phyloP scores from a whole-genome alignment of 2,329 filamentous ascomycete genomes.

The Cucurbitaria berberidis region DNA sequence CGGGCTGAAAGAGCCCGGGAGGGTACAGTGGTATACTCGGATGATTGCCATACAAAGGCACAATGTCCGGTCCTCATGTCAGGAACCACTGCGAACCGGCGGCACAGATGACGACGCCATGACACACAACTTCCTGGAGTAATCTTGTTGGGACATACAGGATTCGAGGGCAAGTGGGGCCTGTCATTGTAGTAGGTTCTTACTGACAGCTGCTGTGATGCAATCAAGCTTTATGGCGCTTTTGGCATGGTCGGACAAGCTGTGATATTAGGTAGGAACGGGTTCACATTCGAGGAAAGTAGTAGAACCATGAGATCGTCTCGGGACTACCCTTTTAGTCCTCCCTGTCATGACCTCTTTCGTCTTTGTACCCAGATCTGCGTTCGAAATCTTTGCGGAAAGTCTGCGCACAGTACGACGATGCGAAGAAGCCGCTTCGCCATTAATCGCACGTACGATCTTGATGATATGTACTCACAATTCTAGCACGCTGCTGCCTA shows the following conservation, averaged over 20 bases:
- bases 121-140: constrained; percentile 6
- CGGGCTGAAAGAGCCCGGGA: not conserved
- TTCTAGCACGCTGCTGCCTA: not conserved
- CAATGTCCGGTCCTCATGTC: constrained; percentile 6
- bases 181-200: constrained; percentile 4
- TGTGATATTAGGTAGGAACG: constrained; percentile 6
- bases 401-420: constrained; percentile 2
- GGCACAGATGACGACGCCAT: constrained; percentile 15
- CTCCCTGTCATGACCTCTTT: not conserved
- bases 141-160: not conserved
- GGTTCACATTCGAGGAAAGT: constrained; percentile 3
- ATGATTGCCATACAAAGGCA: constrained; percentile 8
- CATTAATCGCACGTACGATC: constrained; percentile 6
- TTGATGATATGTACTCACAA: constrained; percentile 1
- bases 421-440: constrained; percentile 2
- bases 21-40: constrained; percentile 6
- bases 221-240: constrained; percentile 46
- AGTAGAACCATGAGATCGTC: not conserved
- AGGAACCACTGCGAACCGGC: constrained; percentile 13
- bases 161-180: not conserved
- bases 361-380: not conserved
- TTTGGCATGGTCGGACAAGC: constrained; percentile 22
- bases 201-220: constrained; percentile 31
- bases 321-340: not conserved
- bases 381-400: not conserved